Percentiles rank a stretch among this genome's conserved stretches.
Evolutionary conservation across 1,284 basidiomycete genomes (phyloP).

Genomic region (Melampsora larici-populina): DNA sequence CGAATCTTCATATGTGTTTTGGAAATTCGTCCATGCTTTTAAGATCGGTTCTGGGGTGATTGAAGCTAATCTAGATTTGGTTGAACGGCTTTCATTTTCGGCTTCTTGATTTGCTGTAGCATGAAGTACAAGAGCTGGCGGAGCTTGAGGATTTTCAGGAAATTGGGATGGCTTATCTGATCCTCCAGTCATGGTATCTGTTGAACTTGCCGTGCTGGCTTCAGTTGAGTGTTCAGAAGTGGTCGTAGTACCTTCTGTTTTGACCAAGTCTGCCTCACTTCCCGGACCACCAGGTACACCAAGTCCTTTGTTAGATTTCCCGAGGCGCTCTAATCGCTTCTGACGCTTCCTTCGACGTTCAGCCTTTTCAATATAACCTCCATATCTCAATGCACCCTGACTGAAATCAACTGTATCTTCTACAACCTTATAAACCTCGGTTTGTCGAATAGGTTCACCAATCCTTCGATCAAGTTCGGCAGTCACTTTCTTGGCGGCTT

Average conservation of each 20-base stretch:
- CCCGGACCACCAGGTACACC: slow-evolving; percentile 53
- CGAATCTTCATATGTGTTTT: slow-evolving; percentile 80
- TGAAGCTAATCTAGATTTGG: slow-evolving; percentile 64
- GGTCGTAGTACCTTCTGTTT: slow-evolving; percentile 70
- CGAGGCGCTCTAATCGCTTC: slow-evolving; percentile 74
- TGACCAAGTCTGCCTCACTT: slow-evolving; percentile 56
- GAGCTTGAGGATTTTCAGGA: slow-evolving; percentile 64
- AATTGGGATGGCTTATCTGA: slow-evolving; percentile 53
- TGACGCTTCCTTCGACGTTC: slow-evolving; percentile 71
- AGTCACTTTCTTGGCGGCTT: slow-evolving; percentile 61
- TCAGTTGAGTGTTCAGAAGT: slow-evolving; percentile 52
- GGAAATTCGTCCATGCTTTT: slow-evolving; percentile 49
- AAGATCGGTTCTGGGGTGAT: slow-evolving; percentile 53
- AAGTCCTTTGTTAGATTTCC: slow-evolving; percentile 62
- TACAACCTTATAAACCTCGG: slow-evolving; percentile 86
- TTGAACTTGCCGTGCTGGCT: slow-evolving; percentile 46
- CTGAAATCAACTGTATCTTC: slow-evolving; percentile 89
- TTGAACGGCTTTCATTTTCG: slow-evolving; percentile 61
- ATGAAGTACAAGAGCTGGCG: slow-evolving; percentile 75
- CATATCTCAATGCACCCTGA: slow-evolving; percentile 76
- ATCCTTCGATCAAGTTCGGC: slow-evolving; percentile 45
- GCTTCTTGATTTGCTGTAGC: slow-evolving; percentile 71
- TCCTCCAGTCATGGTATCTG: slow-evolving; percentile 45
- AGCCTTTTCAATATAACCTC: slow-evolving; percentile 89
- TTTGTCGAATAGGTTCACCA: slow-evolving; percentile 90